These are phyloP conservation scores for Cucumis cinereus DNA, from an alignment of 306 rosid genomes.

Conservation along the genomic window DNA sequence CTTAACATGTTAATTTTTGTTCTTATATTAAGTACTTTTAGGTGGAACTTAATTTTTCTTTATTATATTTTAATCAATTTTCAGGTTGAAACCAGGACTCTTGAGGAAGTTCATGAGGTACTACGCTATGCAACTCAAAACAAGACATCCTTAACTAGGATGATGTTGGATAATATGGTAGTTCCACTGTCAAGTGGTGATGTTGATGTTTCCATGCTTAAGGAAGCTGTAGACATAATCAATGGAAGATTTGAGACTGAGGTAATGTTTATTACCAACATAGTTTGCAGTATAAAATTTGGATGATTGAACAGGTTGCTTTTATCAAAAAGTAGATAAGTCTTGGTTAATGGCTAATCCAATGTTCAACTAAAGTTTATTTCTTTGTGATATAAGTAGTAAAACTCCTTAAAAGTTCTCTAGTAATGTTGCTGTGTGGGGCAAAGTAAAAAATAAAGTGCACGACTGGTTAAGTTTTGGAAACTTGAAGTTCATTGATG, in stretches of 20 bases:
- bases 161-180: constrained; percentile 98
- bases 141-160: constrained; percentile 63
- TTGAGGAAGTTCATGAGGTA: constrained; percentile 66
- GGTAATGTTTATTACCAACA: constrained; percentile 22
- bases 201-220: constrained; percentile 70
- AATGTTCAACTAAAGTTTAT: neutral
- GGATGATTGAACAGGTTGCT: neutral
- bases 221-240: constrained; percentile 64
- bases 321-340: neutral
- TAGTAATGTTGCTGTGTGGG: neutral
- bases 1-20: neutral
- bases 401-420: neutral
- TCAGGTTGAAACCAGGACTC: constrained; percentile 91
- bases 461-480: neutral
- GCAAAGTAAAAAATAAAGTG: neutral
- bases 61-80: constrained; percentile 1
- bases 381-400: neutral
- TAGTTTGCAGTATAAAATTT: neutral
- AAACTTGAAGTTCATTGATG: neutral
- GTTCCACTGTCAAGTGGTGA: constrained; percentile 62
- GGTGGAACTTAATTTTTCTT: neutral
- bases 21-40: neutral
- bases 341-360: neutral
- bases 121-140: constrained; percentile 54
- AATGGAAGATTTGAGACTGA: constrained; percentile 75